Conservation (phyloP, 2,329 filamentous ascomycete species). For the Verticillium longisporum region DNA sequence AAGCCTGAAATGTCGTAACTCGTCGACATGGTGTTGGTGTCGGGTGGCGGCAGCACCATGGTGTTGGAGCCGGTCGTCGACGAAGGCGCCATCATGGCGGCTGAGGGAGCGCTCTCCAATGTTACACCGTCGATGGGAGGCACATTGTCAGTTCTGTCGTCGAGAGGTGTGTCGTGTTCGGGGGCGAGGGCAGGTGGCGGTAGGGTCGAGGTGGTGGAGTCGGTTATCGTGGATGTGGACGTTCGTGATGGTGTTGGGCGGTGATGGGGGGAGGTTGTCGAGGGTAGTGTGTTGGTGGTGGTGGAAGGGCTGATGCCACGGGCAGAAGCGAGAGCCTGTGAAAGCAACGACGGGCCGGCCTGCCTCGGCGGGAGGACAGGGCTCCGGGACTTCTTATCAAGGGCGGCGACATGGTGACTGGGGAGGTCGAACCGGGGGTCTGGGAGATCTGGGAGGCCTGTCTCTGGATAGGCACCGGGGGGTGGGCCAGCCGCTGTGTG, state of each 20-base stretch:
- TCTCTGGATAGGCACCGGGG: constrained; percentile 11
- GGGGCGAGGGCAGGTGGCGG: neutral
- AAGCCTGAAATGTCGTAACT: constrained; percentile 24
- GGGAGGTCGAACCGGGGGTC: constrained; percentile 9
- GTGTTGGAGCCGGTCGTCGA: constrained; percentile 18
- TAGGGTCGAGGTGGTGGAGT: constrained; percentile 1
- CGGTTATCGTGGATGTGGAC: constrained; percentile 4
- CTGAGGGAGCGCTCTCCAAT: constrained; percentile 22
- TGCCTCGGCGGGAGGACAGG: constrained; percentile 29
- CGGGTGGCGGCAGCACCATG: constrained; percentile 13
- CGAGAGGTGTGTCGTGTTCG: constrained; percentile 16
- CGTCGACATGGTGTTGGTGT: constrained; percentile 21
- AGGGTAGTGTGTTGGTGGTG: neutral
- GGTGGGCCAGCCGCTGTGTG: constrained; percentile 3
- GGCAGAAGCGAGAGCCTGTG: constrained; percentile 52
- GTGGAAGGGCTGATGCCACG: constrained; percentile 34
- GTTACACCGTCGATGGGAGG: constrained; percentile 28
- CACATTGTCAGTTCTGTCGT: constrained; percentile 21
- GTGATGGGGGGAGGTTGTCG: neutral
- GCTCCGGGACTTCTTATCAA: constrained; percentile 41
- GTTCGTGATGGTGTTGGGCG: constrained; percentile 5
- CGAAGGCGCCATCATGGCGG: constrained; percentile 20
- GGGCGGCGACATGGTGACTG: constrained; percentile 22
- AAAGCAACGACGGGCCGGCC: constrained; percentile 47
- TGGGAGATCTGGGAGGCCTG: constrained; percentile 1